Conservation (phyloP, 2,329 filamentous ascomycete species). For the Lomentospora prolificans region DNA sequence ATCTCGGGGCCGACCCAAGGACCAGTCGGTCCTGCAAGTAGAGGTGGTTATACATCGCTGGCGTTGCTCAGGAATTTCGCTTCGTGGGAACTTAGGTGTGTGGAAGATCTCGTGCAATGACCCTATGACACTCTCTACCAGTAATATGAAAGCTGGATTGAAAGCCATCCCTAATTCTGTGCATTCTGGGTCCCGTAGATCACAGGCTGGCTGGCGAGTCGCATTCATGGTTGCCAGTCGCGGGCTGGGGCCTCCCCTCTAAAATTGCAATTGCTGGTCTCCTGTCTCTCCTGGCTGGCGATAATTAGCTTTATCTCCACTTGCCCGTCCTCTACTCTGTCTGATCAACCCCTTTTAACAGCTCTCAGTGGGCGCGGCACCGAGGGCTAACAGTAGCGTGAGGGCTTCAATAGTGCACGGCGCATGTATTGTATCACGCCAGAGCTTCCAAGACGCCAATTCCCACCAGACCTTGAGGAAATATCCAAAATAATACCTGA, state of each 20-base stretch:
- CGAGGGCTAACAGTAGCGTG: too few species aligned
- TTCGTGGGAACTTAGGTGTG: too few species aligned
- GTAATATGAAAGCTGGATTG: too few species aligned
- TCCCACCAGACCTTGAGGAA: neutral
- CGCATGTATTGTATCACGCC: neutral
- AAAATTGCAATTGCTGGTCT: neutral
- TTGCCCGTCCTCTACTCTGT: constrained; percentile 7
- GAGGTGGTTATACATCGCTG: too few species aligned
- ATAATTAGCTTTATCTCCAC: constrained; percentile 9
- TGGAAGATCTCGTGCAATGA: too few species aligned
- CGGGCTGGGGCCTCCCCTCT: neutral
- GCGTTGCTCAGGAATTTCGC: too few species aligned
- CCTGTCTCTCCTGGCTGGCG: constrained; percentile 9
- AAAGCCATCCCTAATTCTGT: neutral
- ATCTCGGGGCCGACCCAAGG: too few species aligned
- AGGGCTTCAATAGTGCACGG: neutral
- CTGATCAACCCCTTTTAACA: neutral
- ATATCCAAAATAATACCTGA: neutral
- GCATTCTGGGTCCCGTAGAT: neutral
- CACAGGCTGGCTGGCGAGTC: neutral
- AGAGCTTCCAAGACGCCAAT: neutral
- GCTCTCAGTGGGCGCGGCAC: neutral
- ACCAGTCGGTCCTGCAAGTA: too few species aligned
- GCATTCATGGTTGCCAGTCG: neutral
- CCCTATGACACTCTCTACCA: too few species aligned